Evolutionary conservation across 2,329 filamentous ascomycete species (phyloP), one percentile per base, ranked within the genome.

Genomic region (Nemania sp.): DNA sequence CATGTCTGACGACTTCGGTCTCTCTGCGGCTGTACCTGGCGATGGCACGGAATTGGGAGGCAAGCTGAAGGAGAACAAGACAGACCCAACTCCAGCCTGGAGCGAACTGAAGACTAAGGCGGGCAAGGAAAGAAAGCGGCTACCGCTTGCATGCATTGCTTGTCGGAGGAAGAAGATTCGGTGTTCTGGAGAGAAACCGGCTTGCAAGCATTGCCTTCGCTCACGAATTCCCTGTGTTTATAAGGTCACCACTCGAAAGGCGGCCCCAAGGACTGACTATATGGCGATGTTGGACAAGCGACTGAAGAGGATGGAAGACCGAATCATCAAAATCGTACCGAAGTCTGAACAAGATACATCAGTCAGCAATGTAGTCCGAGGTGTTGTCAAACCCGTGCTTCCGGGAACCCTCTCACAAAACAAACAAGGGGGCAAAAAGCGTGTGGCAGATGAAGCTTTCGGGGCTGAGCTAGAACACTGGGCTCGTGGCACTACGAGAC

Each of bases 271-370:
- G 47, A 97, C 94, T 15, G 94, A 97, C 72, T 97, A 97, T 72
- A 97, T 97, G 94, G 91, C 92, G 36, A 97, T 97, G 91, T 76
- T 97, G 64, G 94, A 97, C 74, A 97, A 96, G 74, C 83, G 94
- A 48, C 73, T 97, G 62, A 97, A 96, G 77, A 82, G 93, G 52
- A 97, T 97, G 94, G 94, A 99, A 72, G 93, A 97, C 66, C 87
- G 93, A 52, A 94, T 97, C 59, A 95, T 97, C 74, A 96, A 96
- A 71, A 88, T 93, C 54, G 88, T 97, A 23, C 93, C 94, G 0
- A 96, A 93, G 68, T 83, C 90, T 36, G 91, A 95, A 60, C 81
- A 90, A 59, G 86, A 88, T 36, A 77, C 83, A 22, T 79, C 73
- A 8, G 69, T 87, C 54, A 76, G 81, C 7, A 78, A 80, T 6